These are phyloP conservation scores for Claviceps capensis DNA, from an alignment of 2,329 filamentous ascomycete species.

Conservation along the genomic window DNA sequence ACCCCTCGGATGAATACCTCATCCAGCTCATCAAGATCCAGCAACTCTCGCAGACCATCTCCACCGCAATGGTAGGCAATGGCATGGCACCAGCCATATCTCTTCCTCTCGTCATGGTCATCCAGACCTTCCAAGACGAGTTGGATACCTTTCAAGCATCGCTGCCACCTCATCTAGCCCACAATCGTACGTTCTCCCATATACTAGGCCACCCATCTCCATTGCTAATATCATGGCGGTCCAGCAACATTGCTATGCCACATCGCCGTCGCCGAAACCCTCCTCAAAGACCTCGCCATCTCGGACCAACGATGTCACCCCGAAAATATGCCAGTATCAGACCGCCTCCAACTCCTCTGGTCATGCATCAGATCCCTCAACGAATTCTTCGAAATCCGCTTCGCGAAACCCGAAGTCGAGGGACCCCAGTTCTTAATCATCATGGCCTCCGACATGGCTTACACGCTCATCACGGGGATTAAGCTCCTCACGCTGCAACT, in stretches of 20 bases:
- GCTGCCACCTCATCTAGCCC: slow-evolving; percentile 20
- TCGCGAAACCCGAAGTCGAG: slow-evolving; percentile 17
- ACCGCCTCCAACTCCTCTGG: slow-evolving; percentile 33
- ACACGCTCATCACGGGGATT: slow-evolving; percentile 30
- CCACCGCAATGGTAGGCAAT: slow-evolving; percentile 23
- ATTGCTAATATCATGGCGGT: neutral
- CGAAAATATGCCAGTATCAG: slow-evolving; percentile 19
- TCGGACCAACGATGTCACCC: slow-evolving; percentile 22
- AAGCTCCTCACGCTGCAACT: slow-evolving; percentile 31
- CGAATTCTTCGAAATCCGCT: slow-evolving; percentile 25
- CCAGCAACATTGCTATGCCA: slow-evolving; percentile 29
- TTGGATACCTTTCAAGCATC: slow-evolving; percentile 24
- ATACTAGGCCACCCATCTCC: neutral
- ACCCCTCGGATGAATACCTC: slow-evolving; percentile 29
- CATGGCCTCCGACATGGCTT: slow-evolving; percentile 32
- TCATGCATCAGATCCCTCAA: slow-evolving; percentile 27
- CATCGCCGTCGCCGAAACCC: slow-evolving; percentile 29
- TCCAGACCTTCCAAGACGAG: slow-evolving; percentile 31
- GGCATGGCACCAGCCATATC: slow-evolving; percentile 18
- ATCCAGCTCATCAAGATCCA: slow-evolving; percentile 33
- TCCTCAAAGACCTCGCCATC: slow-evolving; percentile 33
- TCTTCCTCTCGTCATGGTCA: slow-evolving; percentile 25
- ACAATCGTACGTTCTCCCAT: slow-evolving; percentile 18
- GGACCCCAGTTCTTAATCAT: slow-evolving; percentile 29
- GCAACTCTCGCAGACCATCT: slow-evolving; percentile 33